Percentiles rank a stretch among this genome's conserved stretches.
These are phyloP conservation scores for Malassezia japonica DNA, from an alignment of 1,284 basidiomycete species.

Conservation along the genomic window DNA sequence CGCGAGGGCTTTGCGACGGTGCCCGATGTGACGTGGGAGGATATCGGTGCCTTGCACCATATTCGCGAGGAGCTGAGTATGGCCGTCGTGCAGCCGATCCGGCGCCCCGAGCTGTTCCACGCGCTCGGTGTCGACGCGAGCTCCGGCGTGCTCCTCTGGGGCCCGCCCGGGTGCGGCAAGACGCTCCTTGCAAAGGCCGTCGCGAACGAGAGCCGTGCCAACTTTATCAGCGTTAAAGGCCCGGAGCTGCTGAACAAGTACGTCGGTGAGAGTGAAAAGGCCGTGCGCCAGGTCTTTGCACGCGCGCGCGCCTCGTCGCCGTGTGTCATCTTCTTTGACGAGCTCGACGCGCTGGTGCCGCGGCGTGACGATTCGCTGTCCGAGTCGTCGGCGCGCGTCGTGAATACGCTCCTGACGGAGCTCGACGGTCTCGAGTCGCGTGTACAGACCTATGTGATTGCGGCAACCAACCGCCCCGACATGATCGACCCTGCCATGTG, in stretches of 20 bases:
- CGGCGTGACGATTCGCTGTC: conserved; percentile 80
- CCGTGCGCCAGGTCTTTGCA: conserved; percentile 84
- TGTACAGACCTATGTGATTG: conserved; percentile 83
- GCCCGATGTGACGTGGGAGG: conserved; percentile 87
- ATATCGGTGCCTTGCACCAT: conserved; percentile 79
- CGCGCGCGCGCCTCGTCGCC: conserved; percentile 76
- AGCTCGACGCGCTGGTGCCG: conserved; percentile 90
- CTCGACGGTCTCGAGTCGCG: conserved; percentile 85
- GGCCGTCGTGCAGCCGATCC: conserved; percentile 92
- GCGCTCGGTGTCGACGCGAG: conserved; percentile 69
- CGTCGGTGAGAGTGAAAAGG: conserved; percentile 91
- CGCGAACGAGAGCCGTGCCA: conserved; percentile 83
- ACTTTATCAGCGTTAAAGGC: conserved; percentile 95
- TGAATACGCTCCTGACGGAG: conserved; percentile 92
- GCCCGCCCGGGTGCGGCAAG: conserved; percentile 94
- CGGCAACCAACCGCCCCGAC: conserved; percentile 94
- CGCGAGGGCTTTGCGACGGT: conserved; percentile 95
- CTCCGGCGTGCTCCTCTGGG: conserved; percentile 85
- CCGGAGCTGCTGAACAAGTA: conserved; percentile 94
- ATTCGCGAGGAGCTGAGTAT: conserved; percentile 87
- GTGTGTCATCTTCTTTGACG: conserved; percentile 89
- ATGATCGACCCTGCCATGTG: conserved; percentile 99
- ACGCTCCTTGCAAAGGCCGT: conserved; percentile 92
- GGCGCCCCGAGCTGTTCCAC: conserved; percentile 75
- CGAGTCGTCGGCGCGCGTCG: conserved; percentile 89